A percentile compares a stretch with the other conserved stretches of the same genome.
These are phyloP conservation scores for Cryptococcus deneoformans DNA, from an alignment of 1,284 basidiomycete genomes.

Conservation along the genomic window DNA sequence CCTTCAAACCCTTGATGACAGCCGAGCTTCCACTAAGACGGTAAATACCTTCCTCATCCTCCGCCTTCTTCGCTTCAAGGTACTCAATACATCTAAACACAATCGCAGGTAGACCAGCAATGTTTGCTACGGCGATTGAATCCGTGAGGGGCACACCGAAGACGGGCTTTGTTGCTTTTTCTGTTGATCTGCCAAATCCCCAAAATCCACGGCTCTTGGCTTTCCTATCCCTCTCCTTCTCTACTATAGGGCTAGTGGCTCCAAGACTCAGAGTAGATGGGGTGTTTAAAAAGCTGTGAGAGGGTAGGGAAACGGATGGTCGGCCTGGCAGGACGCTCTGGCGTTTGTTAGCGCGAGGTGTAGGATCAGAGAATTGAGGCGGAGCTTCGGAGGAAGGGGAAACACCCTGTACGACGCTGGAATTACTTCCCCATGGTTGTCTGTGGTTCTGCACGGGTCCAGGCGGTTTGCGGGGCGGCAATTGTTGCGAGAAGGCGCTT, in stretches of 20 bases:
- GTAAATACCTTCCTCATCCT: constrained; percentile 97
- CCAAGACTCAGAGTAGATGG: constrained; percentile 34
- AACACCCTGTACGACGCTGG: no score
- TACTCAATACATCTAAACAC: constrained; percentile 92
- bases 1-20: constrained; percentile 89
- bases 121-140: constrained; percentile 80
- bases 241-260: constrained; percentile 22
- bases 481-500: background rate
- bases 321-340: constrained; percentile 43
- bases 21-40: constrained; percentile 88
- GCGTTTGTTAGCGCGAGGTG: constrained; percentile 31
- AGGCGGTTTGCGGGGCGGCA: background rate
- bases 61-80: constrained; percentile 83
- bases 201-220: constrained; percentile 86
- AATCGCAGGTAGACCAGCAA: constrained; percentile 87
- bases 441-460: no score
- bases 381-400: background rate
- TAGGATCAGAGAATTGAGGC: constrained; percentile 11
- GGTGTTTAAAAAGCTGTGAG: constrained; percentile 35
- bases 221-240: constrained; percentile 72
- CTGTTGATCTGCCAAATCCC: constrained; percentile 58
- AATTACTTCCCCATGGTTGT: no score
- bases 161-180: constrained; percentile 65
- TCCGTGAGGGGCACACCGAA: constrained; percentile 88
- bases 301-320: constrained; percentile 28